Conservation (phyloP, 208 protist genomes). For the Trypanosomatidae sp. region DNA sequence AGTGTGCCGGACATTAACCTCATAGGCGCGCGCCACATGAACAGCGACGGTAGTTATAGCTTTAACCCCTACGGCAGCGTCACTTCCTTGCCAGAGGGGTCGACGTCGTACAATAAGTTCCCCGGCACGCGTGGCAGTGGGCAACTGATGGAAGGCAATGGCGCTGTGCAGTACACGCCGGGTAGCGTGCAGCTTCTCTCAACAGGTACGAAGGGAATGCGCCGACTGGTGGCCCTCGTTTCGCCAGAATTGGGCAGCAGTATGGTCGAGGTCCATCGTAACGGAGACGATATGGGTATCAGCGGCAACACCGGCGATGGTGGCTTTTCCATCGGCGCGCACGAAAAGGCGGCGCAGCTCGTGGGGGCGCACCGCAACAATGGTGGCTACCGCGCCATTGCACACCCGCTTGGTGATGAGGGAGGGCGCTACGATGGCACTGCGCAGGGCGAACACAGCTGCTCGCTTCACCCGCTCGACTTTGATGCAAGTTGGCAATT, state of each 20-base stretch:
- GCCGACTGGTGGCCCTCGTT: slow-evolving; percentile 24
- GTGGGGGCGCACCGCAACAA: not conserved
- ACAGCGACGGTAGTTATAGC: slow-evolving; percentile 42
- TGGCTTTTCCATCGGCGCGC: not conserved
- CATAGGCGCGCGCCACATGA: slow-evolving; percentile 23
- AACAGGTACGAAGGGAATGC: slow-evolving; percentile 17
- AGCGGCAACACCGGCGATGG: slow-evolving; percentile 4
- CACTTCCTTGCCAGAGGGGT: slow-evolving; percentile 39
- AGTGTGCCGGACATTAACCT: slow-evolving; percentile 18
- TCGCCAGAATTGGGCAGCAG: slow-evolving; percentile 22
- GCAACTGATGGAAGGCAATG: slow-evolving; percentile 11
- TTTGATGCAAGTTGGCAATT: slow-evolving; percentile 43
- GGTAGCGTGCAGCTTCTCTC: slow-evolving; percentile 30
- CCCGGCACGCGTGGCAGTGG: slow-evolving; percentile 12
- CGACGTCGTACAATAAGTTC: slow-evolving; percentile 17
- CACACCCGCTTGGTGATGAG: slow-evolving; percentile 2
- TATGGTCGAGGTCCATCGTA: slow-evolving; percentile 5
- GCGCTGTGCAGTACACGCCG: slow-evolving; percentile 14
- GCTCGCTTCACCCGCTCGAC: slow-evolving; percentile 19
- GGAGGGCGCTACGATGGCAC: slow-evolving; percentile 2
- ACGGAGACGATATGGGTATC: slow-evolving; percentile 12
- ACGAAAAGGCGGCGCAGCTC: not conserved
- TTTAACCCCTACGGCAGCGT: slow-evolving; percentile 47
- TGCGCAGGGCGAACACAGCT: slow-evolving; percentile 10
- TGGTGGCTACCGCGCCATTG: slow-evolving; percentile 13